Base-by-base conservation (phyloP, 2,329 filamentous ascomycete species). In the Dactylellina parvicollis region DNA sequence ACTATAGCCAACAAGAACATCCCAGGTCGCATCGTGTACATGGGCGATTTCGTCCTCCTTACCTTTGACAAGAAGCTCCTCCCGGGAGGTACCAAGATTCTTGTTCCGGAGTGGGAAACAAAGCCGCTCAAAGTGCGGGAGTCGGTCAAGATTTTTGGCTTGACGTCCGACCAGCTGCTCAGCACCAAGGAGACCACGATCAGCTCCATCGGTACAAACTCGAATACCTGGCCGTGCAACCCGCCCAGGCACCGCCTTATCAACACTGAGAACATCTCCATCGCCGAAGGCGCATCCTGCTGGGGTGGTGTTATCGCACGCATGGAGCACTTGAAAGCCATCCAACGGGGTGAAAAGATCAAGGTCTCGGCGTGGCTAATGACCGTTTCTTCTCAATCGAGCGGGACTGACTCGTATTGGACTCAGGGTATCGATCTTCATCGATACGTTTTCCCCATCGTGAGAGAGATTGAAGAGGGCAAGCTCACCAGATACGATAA, bases 191-290 rank as follows among this genome's bases (percentile, higher is more conserved):
- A 78, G 26, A 78, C 77, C 16, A 76, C 77, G 16, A 77, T 78
- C 32, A 64, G 75, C 30, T 77, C 75, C 10, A 77, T 78, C 40
- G 77, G 77, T 24, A 76, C 77, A 38, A 78, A 77, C 50, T 78
- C 77, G 49, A 78, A 77, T 24, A 78, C 77, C n/a, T 77, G 76
- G 75, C 76, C 76, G 40, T 78, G 77, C 72, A 78, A 78, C 38
- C 77, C 77, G 14, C 77, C 77, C 8, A 75, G 77, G 9, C 75
- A 77, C 47, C 73, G 77, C n/a, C 40, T 78, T 50, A 75, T 78
- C 38, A 78, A 78, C 38, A 75, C 77, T 5, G 77, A 78, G 56
- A 78, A 78, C 22, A 77, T 78, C 42, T 77, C 76, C 40, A 74
- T 78, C 20, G 65, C 76, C 10, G 77, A 78, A 44, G 67, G 75